These are phyloP conservation scores for Wallacemonas sp. DNA, from an alignment of 208 protist genomes.

Conservation along the genomic window DNA sequence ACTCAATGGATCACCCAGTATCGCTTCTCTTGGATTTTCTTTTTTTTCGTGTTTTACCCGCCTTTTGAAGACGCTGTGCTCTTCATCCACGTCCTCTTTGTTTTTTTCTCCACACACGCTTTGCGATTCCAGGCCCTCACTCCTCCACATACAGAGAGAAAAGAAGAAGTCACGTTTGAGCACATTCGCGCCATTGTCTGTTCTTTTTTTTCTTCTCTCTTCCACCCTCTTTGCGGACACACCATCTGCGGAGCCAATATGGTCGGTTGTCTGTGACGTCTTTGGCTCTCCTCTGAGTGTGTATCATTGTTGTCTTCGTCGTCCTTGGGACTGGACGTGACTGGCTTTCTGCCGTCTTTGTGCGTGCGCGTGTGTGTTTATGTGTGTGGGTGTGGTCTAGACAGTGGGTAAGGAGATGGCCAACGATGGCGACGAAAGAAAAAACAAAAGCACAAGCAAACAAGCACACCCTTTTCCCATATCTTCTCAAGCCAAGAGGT, in stretches of 20 bases:
- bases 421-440: too few relatives aligned
- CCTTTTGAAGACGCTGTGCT: not conserved
- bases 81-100: not conserved
- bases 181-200: not conserved
- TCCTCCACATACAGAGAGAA: too few relatives aligned
- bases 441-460: too few relatives aligned
- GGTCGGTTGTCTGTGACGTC: not conserved
- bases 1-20: constrained; percentile 5
- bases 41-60: not conserved
- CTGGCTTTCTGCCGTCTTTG: too few relatives aligned
- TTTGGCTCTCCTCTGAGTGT: not conserved
- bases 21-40: not conserved
- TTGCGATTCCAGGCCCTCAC: too few relatives aligned
- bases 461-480: too few relatives aligned
- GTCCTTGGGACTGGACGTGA: too few relatives aligned
- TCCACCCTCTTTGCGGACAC: not conserved
- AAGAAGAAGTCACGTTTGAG: not conserved
- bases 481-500: too few relatives aligned
- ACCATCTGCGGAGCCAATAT: not conserved
- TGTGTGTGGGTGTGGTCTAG: not conserved
- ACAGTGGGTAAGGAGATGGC: too few relatives aligned
- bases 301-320: not conserved
- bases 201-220: not conserved
- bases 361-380: not conserved
- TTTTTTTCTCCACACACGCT: not conserved